A percentile compares a stretch with the other conserved stretches of the same genome.
Conservation (phyloP, 805 yeast species). For the Schizosaccharomyces japonicus region DNA sequence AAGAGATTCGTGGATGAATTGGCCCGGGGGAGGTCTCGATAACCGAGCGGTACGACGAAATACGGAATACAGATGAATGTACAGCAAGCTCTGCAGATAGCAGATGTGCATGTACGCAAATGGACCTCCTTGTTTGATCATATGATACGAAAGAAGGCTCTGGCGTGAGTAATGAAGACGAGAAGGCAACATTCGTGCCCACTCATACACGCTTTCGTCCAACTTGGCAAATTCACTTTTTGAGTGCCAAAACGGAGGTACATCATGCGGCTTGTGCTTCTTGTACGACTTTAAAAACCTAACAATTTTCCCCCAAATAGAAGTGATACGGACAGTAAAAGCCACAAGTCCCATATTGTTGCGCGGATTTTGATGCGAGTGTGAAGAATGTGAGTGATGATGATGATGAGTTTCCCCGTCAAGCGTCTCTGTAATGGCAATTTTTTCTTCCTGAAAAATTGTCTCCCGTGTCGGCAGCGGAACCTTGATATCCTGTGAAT, state of each 20-base stretch:
- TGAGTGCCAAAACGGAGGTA: constrained; percentile 1
- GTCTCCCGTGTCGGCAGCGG: not conserved
- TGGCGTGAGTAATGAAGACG: not conserved
- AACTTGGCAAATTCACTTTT: not conserved
- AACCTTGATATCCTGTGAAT: not conserved
- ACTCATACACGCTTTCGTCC: not conserved
- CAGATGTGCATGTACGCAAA: constrained; percentile 1
- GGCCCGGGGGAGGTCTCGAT: not conserved
- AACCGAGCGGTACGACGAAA: too few relatives aligned
- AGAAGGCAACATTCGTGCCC: not conserved
- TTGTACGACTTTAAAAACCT: not conserved
- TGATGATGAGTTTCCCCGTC: not conserved
- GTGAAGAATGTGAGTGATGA: too few relatives aligned
- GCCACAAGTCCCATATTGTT: constrained; percentile 2
- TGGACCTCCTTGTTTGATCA: not conserved
- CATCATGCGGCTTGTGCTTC: not conserved
- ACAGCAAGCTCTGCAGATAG: not conserved
- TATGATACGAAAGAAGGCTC: not conserved
- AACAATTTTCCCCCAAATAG: constrained; percentile 3
- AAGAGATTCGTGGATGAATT: not conserved
- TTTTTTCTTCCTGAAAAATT: not conserved
- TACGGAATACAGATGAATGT: constrained; percentile 1
- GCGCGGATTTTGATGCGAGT: not conserved
- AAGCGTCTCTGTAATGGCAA: not conserved
- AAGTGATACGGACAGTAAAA: not conserved